A percentile compares a stretch with the other conserved stretches of the same genome.
These are phyloP conservation scores for Thraustochytrium striatum DNA, from an alignment of 352 stramenopile species.

Conservation along the genomic window DNA sequence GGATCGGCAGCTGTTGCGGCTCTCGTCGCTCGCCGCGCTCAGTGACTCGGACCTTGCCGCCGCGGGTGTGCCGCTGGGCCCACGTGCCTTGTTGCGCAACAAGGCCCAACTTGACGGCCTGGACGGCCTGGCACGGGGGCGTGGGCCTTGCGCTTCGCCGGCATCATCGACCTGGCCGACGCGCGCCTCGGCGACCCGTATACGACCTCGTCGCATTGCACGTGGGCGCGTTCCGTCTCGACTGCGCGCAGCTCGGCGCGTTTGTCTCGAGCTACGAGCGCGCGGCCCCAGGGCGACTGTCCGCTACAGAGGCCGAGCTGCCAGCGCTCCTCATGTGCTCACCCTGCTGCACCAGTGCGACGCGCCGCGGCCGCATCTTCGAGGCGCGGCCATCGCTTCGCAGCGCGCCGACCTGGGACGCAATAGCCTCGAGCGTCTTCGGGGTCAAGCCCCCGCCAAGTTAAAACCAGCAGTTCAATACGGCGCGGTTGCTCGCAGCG, in stretches of 20 bases:
- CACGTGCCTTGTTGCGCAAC: background rate
- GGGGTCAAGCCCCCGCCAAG: too few relatives aligned
- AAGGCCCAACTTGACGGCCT: background rate
- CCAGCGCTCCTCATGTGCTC: background rate
- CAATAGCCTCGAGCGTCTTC: background rate
- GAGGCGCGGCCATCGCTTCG: background rate
- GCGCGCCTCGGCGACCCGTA: conserved; percentile 74
- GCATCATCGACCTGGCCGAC: conserved; percentile 76
- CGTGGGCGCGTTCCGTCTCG: conserved; percentile 2
- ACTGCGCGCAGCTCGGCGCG: background rate
- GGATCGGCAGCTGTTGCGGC: background rate
- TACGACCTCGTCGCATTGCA: conserved; percentile 72
- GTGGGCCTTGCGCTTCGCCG: background rate
- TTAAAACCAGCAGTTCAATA: too few relatives aligned
- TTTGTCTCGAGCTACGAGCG: conserved; percentile 4
- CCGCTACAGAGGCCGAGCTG: background rate
- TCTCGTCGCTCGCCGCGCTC: background rate
- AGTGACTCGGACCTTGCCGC: background rate
- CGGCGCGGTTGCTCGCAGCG: background rate
- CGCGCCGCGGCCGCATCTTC: background rate
- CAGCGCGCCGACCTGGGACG: background rate
- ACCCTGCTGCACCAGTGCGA: conserved; percentile 7
- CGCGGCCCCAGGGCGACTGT: background rate
- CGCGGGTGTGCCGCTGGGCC: background rate
- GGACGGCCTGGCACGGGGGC: background rate